A percentile compares a stretch with the other conserved stretches of the same genome.
phyloP scores from a whole-genome alignment of 2,329 filamentous ascomycete species.

The Trichoderma sp. region DNA sequence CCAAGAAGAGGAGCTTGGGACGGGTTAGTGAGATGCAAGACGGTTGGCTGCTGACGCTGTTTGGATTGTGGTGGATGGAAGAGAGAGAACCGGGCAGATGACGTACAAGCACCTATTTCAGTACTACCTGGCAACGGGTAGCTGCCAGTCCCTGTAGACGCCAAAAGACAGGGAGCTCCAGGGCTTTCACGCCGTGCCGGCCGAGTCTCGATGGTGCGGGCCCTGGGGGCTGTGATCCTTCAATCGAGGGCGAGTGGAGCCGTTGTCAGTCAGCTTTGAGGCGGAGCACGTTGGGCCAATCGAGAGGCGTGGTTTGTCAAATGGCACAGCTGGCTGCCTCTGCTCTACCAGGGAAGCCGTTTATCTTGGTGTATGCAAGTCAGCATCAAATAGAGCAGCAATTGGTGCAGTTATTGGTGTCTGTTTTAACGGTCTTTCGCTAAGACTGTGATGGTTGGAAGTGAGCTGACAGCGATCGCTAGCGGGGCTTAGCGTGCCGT shows the following conservation, averaged over 20 bases:
- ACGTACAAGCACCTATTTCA: conserved; percentile 26
- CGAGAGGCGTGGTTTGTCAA: background rate
- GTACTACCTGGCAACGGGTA: conserved; percentile 9
- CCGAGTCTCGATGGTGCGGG: conserved; percentile 11
- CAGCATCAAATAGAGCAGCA: background rate
- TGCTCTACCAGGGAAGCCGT: background rate
- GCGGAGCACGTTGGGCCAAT: conserved; percentile 5
- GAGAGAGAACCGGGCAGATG: conserved; percentile 5
- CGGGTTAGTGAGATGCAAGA: conserved; percentile 25
- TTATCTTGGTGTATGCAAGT: background rate
- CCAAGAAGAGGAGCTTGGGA: conserved; percentile 11
- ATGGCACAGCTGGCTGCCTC: background rate
- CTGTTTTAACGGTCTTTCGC: background rate
- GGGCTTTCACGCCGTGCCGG: background rate
- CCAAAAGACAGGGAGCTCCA: background rate
- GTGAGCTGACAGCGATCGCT: conserved; percentile 22
- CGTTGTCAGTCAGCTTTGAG: conserved; percentile 12
- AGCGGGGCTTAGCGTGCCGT: conserved; percentile 25
- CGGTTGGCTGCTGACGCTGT: conserved; percentile 25
- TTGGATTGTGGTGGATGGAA: conserved; percentile 10
- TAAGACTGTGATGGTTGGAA: background rate
- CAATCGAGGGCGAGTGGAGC: conserved; percentile 17
- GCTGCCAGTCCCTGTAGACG: conserved; percentile 9
- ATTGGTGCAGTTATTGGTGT: background rate
- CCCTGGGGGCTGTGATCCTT: conserved; percentile 25